Conservation (phyloP, 352 stramenopile genomes). For the Pythium plurisporium region DNA sequence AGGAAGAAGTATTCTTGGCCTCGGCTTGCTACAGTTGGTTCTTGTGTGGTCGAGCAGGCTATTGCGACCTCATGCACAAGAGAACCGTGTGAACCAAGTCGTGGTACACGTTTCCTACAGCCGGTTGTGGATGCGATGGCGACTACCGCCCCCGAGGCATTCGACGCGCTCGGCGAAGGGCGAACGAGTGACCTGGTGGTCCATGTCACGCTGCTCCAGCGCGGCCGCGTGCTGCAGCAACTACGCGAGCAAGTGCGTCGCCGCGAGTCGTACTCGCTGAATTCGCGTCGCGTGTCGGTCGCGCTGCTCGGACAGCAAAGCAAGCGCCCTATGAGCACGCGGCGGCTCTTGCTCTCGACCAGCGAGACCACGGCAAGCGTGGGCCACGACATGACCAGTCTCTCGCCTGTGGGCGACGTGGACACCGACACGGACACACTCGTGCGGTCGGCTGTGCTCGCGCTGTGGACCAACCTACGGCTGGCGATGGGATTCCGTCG, state of each 20-base stretch:
- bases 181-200: no score
- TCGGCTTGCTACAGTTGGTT: no score
- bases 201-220: neutral
- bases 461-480: conserved; percentile 1
- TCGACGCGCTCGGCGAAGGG: conserved; percentile 5
- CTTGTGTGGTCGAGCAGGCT: no score
- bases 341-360: neutral
- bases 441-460: neutral
- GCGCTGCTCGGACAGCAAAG: neutral
- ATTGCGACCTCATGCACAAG: no score
- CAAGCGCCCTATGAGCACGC: neutral
- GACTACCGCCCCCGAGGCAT: neutral
- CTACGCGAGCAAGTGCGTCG: conserved; percentile 2
- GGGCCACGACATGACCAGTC: neutral
- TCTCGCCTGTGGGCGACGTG: neutral
- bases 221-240: conserved; percentile 3
- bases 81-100: no score
- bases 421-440: neutral
- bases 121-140: no score
- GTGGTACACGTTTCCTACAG: no score
- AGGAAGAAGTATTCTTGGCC: neutral
- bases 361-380: neutral
- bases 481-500: conserved; percentile 1
- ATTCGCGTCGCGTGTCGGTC: neutral
- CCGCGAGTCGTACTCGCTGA: neutral